Base-by-base conservation (phyloP, 352 stramenopile genomes). In the Phytopythium mirpurense region DNA sequence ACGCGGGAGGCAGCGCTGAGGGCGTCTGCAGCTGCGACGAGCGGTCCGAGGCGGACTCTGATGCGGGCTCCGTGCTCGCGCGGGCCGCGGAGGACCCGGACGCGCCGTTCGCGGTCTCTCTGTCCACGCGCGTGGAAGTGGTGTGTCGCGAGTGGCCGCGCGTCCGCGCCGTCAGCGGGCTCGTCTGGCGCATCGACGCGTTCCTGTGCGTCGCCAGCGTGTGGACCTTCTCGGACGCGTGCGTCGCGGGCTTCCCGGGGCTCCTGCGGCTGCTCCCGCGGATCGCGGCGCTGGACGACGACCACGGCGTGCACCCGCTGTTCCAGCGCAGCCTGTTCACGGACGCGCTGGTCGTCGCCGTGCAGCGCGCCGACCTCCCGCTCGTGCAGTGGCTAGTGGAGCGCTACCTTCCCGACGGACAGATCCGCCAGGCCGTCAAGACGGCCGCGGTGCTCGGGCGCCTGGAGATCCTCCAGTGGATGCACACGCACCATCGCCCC, bases 311-410 rank as follows among this genome's bases (percentile, higher is more conserved):
- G 8, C 12, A 43, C 21, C 37, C 37, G 16, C 19, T 43, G 37
- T 24, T 43, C 3, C 74, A 19, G 34, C 63, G 51, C 38, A 57
- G 23, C 55, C 57, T 18, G 45, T 65, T 56, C 52, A 42, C 21
- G 3, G 23, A n/a, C 38, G 19, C 36, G 2, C 53, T 57, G 9
- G 3, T 40, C 31, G 3, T 57, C 46, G 9, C 41, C 18, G 43
- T 68, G 51, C 63, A 63, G 45, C 67, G 47, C 51, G 54, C 26
- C 15, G 54, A 38, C 15, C 58, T 62, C 61, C 69, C 16, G 10
- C 9, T 27, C 2, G 19, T 27, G 19, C 19, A 35, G 19, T 48
- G 19, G 42, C 19, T 32, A 1, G 42, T 32, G 42, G 42, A 48
- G 42, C 3, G 10, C 2, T 48, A 48, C 15, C 7, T 43, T 5